Percentiles rank a stretch among this genome's conserved stretches.
Evolutionary conservation across 2,329 filamentous ascomycete genomes (phyloP).

Genomic region (Pestalotiopsis sp.): DNA sequence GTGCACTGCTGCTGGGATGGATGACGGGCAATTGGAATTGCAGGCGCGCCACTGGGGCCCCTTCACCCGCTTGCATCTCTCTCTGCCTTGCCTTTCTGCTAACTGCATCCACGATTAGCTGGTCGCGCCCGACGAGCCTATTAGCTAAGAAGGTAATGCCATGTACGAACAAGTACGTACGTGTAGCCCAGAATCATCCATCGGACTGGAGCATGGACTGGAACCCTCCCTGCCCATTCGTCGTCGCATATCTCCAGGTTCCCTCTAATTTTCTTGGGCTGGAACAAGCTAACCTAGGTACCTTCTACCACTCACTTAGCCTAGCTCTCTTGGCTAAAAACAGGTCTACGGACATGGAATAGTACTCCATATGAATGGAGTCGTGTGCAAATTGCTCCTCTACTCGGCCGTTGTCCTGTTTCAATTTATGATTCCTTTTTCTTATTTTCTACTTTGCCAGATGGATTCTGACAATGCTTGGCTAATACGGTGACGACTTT

Average conservation of each 20-base stretch:
- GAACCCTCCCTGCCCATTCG: background rate
- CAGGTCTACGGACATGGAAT: no score
- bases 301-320: no score
- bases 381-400: background rate
- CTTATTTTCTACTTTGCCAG: background rate
- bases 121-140: background rate
- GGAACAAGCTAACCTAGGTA: no score
- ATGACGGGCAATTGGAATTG: conserved; percentile 2
- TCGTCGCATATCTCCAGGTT: background rate
- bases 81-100: background rate
- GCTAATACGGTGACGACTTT: background rate
- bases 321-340: no score
- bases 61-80: background rate
- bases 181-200: background rate
- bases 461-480: background rate
- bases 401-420: background rate
- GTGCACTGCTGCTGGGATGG: background rate
- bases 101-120: background rate
- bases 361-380: background rate
- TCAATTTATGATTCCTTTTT: background rate
- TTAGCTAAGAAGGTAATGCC: background rate
- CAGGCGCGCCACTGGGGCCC: conserved; percentile 8
- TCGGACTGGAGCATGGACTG: background rate
- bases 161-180: background rate
- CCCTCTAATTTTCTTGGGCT: no score